Base-by-base conservation (phyloP, 2,329 filamentous ascomycete species). In the Hymenoscyphus linearis region DNA sequence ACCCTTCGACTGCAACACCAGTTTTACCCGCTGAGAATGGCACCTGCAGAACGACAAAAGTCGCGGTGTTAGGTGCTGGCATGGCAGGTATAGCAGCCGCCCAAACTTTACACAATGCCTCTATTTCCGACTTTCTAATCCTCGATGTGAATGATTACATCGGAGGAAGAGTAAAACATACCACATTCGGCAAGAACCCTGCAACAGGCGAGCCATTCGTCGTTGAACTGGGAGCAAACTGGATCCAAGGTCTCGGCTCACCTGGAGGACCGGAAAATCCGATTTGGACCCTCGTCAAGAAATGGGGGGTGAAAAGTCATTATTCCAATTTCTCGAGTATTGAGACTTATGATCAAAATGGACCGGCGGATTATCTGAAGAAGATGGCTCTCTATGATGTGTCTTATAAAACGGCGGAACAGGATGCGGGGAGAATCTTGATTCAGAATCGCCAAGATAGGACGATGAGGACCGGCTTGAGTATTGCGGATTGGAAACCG, bases 181-280 rank as follows among this genome's bases (percentile, higher is more conserved):
- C 79, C 0, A 74, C 76, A 1, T 69, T 70, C 52, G 68, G 68
- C 4, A 74, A 78, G 26, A 57, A 69, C 3, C 13, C 37, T 3
- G 37, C 73, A 0, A 75, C 82, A 37, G 83, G 83, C 0, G 75
- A 79, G 0, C 67, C 65, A 25, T 70, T 66, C 52, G 78, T 76
- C 0, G 76, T 90, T 10, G 87, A 89, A 70, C 74, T 87, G 0
- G 87, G 87, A 2, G 86, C 87, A 6, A 90, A 89, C 64, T 90
- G 87, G 87, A 68, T 78, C 34, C 78, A 76, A 75, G 79, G 75
- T 26, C 69, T 76, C 1, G 64, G 36, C 27, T 76, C 73, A 31
- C 36, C 72, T 58, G 65, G 68, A 36, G 75, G 74, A 4, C 76
- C 75, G 36, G 80, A 85, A 55, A 86, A 89, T 56, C 86, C 86